phyloP scores from a whole-genome alignment of 805 yeast genomes.

The Saturnispora bothae region DNA sequence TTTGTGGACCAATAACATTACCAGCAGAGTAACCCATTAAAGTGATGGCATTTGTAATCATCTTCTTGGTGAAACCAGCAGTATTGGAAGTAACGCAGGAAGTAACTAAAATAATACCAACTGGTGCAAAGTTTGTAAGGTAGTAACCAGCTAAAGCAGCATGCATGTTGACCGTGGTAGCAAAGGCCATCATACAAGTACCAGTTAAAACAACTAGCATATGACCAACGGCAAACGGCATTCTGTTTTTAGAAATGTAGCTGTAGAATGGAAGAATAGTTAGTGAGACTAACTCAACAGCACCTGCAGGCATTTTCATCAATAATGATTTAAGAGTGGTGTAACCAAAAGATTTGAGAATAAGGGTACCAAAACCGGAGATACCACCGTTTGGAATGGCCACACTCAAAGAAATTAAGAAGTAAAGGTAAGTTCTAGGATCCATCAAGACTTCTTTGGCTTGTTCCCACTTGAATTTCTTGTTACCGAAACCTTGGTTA shows the following conservation, averaged over 20 bases:
- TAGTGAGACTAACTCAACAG: conserved; percentile 12
- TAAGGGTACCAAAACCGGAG: conserved; percentile 35
- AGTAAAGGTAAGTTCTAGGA: conserved; percentile 38
- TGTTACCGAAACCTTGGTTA: conserved; percentile 28
- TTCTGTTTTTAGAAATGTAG: conserved; percentile 9
- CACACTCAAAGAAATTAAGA: conserved; percentile 34
- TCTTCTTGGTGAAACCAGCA: neutral
- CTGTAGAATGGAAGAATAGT: neutral
- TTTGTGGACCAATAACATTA: conserved; percentile 2
- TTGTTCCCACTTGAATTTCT: conserved; percentile 39
- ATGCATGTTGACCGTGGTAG: conserved; percentile 5
- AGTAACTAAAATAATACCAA: conserved; percentile 22
- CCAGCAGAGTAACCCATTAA: conserved; percentile 1
- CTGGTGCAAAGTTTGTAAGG: conserved; percentile 17
- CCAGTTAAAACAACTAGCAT: conserved; percentile 11
- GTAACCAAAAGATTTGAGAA: conserved; percentile 11
- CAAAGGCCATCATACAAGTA: conserved; percentile 16
- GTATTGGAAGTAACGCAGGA: conserved; percentile 13
- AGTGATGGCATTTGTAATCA: neutral
- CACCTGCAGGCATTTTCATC: conserved; percentile 17
- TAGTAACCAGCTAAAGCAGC: conserved; percentile 24
- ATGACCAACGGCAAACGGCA: conserved; percentile 16
- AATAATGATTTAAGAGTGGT: conserved; percentile 12
- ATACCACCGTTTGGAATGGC: conserved; percentile 53
- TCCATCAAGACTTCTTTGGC: conserved; percentile 46